Conservation (phyloP, 108 stramenopile species). For the Cyclostephanos tholiformis region DNA sequence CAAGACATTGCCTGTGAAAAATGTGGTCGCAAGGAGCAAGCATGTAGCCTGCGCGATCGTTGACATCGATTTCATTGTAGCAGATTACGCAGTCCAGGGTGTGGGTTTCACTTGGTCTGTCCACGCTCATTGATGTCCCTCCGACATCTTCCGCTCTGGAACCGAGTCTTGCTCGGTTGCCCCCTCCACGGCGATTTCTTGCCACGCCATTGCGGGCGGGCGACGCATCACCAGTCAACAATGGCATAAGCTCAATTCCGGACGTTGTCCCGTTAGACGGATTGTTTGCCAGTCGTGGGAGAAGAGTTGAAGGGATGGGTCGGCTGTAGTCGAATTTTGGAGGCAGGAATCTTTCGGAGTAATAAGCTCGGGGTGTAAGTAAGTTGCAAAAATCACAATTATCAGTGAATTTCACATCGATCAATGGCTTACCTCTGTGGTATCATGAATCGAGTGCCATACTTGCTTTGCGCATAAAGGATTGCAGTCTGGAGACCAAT, state of each 20-base stretch:
- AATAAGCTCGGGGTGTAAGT: not conserved
- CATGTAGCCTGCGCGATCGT: conserved; percentile 84
- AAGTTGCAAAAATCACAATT: not conserved
- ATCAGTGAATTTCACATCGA: not conserved
- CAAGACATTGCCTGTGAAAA: conserved; percentile 91
- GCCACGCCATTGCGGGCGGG: conserved; percentile 30
- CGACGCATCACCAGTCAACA: conserved; percentile 36
- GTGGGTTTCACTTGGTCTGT: conserved; percentile 17
- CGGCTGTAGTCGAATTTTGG: conserved; percentile 94
- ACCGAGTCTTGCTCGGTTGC: conserved; percentile 33
- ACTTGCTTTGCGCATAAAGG: conserved; percentile 76
- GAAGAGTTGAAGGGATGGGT: conserved; percentile 78
- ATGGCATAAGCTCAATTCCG: conserved; percentile 60
- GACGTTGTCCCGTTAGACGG: conserved; percentile 39
- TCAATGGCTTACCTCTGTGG: conserved; percentile 61
- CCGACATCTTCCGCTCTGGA: conserved; percentile 29
- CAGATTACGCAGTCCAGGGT: conserved; percentile 92
- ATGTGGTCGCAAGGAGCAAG: conserved; percentile 97
- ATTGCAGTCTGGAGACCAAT: conserved; percentile 81
- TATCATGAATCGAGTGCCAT: conserved; percentile 93
- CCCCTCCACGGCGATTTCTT: conserved; percentile 37
- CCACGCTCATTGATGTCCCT: conserved; percentile 42
- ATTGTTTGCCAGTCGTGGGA: conserved; percentile 42
- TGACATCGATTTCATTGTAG: conserved; percentile 82
- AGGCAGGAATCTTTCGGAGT: conserved; percentile 72